phyloP scores from a whole-genome alignment of 805 yeast genomes.

The Lachancea fermentati region DNA sequence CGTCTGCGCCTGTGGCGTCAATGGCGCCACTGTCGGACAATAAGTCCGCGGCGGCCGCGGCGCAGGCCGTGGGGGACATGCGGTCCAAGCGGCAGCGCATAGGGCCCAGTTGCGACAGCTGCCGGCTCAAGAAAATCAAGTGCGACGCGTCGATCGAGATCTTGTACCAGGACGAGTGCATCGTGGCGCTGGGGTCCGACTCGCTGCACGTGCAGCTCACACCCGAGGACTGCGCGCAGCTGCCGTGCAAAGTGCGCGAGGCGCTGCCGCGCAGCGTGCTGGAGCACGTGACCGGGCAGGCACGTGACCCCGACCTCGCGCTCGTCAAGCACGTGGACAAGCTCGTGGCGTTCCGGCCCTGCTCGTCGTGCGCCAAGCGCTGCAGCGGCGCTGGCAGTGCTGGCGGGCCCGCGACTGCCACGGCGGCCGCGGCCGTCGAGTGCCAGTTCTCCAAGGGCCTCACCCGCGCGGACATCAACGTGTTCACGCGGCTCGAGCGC shows the following conservation, averaged over 20 bases:
- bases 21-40: background rate
- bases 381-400: background rate
- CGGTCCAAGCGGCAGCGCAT: conserved; percentile 48
- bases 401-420: background rate
- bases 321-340: conserved; percentile 29
- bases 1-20: background rate
- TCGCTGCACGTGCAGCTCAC: conserved; percentile 21
- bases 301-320: background rate
- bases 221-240: background rate
- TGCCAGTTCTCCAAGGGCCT: conserved; percentile 62
- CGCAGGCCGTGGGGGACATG: conserved; percentile 5
- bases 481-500: conserved; percentile 32
- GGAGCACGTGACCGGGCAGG: background rate
- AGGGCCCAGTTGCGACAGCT: conserved; percentile 72
- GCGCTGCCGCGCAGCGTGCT: conserved; percentile 1
- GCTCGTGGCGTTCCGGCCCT: conserved; percentile 45
- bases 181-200: conserved; percentile 16
- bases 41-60: conserved; percentile 1
- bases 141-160: conserved; percentile 61
- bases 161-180: conserved; percentile 26
- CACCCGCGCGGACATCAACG: conserved; percentile 53
- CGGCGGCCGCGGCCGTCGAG: conserved; percentile 9
- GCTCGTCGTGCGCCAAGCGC: conserved; percentile 45
- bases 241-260: background rate
- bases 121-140: conserved; percentile 63